phyloP scores from a whole-genome alignment of 768 basidiomycete species.

The Panellus pusillus region DNA sequence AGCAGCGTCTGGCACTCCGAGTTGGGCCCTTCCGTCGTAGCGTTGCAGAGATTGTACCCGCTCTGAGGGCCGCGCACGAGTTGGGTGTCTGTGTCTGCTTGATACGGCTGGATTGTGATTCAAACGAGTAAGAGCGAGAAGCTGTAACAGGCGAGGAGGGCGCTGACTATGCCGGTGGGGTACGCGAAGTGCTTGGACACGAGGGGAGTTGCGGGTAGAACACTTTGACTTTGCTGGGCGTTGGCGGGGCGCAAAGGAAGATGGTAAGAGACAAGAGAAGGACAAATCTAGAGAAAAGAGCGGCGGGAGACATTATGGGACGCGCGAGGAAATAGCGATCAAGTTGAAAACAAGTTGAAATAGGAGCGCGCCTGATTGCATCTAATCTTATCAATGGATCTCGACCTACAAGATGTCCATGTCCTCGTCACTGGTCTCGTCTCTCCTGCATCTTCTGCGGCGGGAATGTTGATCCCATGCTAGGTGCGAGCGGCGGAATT shows the following conservation, averaged over 20 bases:
- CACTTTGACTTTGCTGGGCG: constrained; percentile 31
- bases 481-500: constrained; percentile 77
- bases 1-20: constrained; percentile 49
- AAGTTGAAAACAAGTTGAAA: too few relatives aligned
- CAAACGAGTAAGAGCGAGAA: neutral
- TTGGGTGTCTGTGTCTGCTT: constrained; percentile 41
- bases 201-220: constrained; percentile 42
- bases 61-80: constrained; percentile 51
- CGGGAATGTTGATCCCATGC: neutral
- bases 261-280: constrained; percentile 26
- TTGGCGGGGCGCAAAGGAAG: constrained; percentile 29
- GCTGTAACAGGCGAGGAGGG: neutral
- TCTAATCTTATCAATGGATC: constrained; percentile 38
- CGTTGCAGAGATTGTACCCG: constrained; percentile 64
- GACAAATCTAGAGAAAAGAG: constrained; percentile 38
- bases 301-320: constrained; percentile 42
- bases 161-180: constrained; percentile 43
- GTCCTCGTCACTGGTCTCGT: constrained; percentile 64
- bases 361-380: neutral
- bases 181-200: constrained; percentile 46
- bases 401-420: constrained; percentile 59
- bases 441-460: neutral
- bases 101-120: constrained; percentile 40
- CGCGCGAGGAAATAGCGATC: too few relatives aligned
- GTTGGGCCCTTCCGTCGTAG: constrained; percentile 49